Base-by-base conservation (phyloP, 441 rosid species). In the Euphorbia schlechtendalii region DNA sequence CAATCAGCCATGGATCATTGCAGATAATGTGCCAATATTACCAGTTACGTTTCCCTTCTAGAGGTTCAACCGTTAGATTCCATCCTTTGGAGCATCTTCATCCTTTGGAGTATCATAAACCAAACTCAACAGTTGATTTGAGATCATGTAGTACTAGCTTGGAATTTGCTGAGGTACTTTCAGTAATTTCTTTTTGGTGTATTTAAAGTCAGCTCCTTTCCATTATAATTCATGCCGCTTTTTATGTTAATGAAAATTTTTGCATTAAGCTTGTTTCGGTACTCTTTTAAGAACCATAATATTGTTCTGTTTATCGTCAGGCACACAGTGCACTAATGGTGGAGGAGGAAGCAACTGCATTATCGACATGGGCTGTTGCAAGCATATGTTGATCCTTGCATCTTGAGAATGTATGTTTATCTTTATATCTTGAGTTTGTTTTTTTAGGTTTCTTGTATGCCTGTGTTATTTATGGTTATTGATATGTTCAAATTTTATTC, bases 1-100 rank as follows among this genome's bases (percentile, higher is more conserved):
- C 74, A 71, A 87, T 89, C 70, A 79, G 79, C 53, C 80, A 84
- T 30, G 99, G 99, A 59, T 81, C 96, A 27, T 78, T 94, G 66
- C 96, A 84, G 78, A 83, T 94, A 59, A 73, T 94, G 11, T 86
- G 96, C 27, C 89, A 89, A 71, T 94, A 90, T 80, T 86, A 89
- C 74, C 81, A 63, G 60, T 73, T 86, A 69, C 74, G 61, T 30
- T 84, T 81, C 64, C 96, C 96, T 15, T 76, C 70, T 30, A 83
- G 99, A 77, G 97, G 97, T 69, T 82, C 92, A 53, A 77, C 79
- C 38, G 71, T 94, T 49, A 80, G 65, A 73, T 89, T 94, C 86
- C 97, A 86, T 77, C 99, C 99, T 36, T 65, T 94, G 76, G 94
- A 90, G 77, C 96, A 90, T 65, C 92, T 90, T 72, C 93, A 90